Evolutionary conservation across 768 basidiomycete genomes (phyloP).

Genomic region (Chalciporus chontae): DNA sequence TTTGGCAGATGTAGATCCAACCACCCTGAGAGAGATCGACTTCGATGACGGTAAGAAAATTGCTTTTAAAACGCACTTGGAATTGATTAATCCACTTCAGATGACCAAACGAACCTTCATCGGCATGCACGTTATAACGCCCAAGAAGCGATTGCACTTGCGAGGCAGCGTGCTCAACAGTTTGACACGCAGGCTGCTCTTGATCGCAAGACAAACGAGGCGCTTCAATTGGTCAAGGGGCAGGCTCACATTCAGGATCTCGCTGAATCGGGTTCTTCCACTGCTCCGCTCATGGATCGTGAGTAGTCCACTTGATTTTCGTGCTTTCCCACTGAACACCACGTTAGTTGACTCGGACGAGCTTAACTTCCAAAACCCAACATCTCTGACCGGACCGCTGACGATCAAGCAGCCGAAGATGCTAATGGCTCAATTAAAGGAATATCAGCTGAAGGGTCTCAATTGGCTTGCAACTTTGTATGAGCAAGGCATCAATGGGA

Average conservation of each 20-base stretch:
- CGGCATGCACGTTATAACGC: conserved; percentile 85
- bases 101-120: conserved; percentile 83
- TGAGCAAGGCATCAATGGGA: conserved; percentile 80
- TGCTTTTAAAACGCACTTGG: not conserved
- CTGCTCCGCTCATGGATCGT: conserved; percentile 69
- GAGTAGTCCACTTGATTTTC: conserved; percentile 27
- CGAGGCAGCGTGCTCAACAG: conserved; percentile 72
- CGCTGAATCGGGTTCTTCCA: conserved; percentile 35
- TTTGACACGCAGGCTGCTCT: conserved; percentile 85
- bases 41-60: conserved; percentile 78
- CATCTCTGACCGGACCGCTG: conserved; percentile 77
- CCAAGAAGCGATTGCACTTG: conserved; percentile 79
- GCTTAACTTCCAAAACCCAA: conserved; percentile 98
- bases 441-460: conserved; percentile 96
- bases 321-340: not conserved
- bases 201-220: conserved; percentile 79
- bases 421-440: conserved; percentile 95
- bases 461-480: conserved; percentile 98
- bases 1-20: conserved; percentile 50
- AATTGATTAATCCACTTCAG: conserved; percentile 37
- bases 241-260: conserved; percentile 42
- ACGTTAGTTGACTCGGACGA: conserved; percentile 87
- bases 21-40: conserved; percentile 68
- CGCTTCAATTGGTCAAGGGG: conserved; percentile 61
- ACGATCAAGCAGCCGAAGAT: conserved; percentile 91